A percentile compares a stretch with the other conserved stretches of the same genome.
These are phyloP conservation scores for Alternaria angustiovoidea DNA, from an alignment of 2,329 filamentous ascomycete species.

Conservation along the genomic window DNA sequence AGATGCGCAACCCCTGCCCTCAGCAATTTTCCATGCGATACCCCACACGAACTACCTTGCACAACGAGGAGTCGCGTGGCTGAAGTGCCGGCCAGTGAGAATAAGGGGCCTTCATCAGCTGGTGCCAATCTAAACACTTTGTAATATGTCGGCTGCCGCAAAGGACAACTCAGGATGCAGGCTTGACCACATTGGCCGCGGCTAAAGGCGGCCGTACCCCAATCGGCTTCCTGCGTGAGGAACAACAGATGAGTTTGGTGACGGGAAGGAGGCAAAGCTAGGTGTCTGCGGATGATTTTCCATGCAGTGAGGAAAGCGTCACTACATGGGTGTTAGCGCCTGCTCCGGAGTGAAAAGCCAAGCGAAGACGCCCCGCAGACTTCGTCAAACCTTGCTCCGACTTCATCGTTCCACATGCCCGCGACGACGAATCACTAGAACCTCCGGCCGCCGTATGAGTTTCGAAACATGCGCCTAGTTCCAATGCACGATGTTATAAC, in stretches of 20 bases:
- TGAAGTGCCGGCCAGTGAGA: constrained; percentile 21
- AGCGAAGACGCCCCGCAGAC: constrained; percentile 13
- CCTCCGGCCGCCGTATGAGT: not conserved
- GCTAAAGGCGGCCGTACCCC: constrained; percentile 12
- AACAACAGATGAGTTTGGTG: constrained; percentile 11
- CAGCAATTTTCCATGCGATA: constrained; percentile 8
- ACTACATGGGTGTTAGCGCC: constrained; percentile 12
- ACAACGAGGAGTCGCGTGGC: constrained; percentile 8
- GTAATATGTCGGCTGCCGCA: constrained; percentile 9
- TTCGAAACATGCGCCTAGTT: not conserved
- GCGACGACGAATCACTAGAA: constrained; percentile 1
- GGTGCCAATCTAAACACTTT: constrained; percentile 12
- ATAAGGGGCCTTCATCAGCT: not conserved
- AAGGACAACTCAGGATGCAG: not conserved
- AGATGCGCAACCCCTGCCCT: constrained; percentile 4
- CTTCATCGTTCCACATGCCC: constrained; percentile 17
- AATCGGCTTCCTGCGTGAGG: not conserved
- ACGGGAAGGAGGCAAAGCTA: not conserved
- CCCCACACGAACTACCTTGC: constrained; percentile 19
- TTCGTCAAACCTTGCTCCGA: constrained; percentile 25
- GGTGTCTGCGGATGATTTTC: constrained; percentile 6
- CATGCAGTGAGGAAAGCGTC: constrained; percentile 5
- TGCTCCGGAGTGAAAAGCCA: constrained; percentile 24
- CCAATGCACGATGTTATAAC: too few relatives aligned
- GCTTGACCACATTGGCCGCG: not conserved